Base-by-base conservation (phyloP, 306 rosid genomes). In the Luffa acutangula region DNA sequence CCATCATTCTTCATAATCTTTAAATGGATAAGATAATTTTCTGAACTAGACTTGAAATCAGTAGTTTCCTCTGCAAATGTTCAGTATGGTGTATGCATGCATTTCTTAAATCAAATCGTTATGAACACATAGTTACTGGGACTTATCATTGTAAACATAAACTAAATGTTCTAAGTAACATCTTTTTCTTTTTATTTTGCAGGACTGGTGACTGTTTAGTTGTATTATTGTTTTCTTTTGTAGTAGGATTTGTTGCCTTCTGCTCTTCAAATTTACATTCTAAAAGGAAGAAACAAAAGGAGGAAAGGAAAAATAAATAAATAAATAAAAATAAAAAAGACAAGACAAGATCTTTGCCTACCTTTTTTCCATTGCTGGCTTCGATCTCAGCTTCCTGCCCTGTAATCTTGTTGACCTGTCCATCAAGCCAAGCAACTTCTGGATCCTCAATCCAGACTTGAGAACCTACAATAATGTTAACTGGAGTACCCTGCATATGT, bases 361-460 rank as follows among this genome's bases (percentile, higher is more conserved):
- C 99, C 92, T 86, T 91, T 82, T 91, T 93, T 63, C 97, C 93
- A 84, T 86, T 80, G 84, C 76, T 82, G 54, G 90, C 62, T 60
- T 84, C 80, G 78, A 95, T 90, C 83, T 95, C 93, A 56, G 86
- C 96, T 79, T 95, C 96, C 17, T 86, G 79, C 31, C 90, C 98
- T 7, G 72, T 93, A 86, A 95, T 91, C 86, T 95, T 93, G 13
- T 87, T 66, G 9, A 95, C 98, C 78, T 79, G 87, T 78, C 98
- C 99, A 87, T 91, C 96, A 31, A 87, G 66, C 94, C 98, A 95
- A 59, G 93, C 85, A 54, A 78, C 83, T 0, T 84, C 92, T 56
- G 92, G 92, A 72, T 93, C 96, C 84, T 91, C 97, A 31, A 74
- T 82, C 99, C 99, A 95, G 84, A 95, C 98, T 82, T 93, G 94